These are phyloP conservation scores for Cyphellophora attinorum DNA, from an alignment of 2,329 filamentous ascomycete species.

Conservation along the genomic window DNA sequence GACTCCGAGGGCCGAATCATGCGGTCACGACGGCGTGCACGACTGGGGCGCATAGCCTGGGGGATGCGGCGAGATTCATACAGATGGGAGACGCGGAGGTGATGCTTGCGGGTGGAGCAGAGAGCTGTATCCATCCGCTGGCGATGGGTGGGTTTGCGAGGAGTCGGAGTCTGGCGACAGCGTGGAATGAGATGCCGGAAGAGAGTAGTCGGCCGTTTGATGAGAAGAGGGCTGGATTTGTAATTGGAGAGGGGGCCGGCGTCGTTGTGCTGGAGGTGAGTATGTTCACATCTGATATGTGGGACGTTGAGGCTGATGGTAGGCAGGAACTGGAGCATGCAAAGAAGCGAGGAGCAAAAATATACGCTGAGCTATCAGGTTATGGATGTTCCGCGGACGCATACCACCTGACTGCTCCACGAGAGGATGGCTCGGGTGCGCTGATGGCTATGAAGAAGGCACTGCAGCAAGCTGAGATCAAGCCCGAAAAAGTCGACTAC, in stretches of 20 bases:
- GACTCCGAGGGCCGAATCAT: conserved; percentile 84
- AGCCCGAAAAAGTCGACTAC: conserved; percentile 69
- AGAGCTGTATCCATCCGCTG: conserved; percentile 91
- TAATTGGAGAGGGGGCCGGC: conserved; percentile 85
- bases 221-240: conserved; percentile 67
- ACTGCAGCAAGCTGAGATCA: conserved; percentile 59
- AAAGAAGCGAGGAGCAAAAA: conserved; percentile 62
- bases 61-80: conserved; percentile 88
- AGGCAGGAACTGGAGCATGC: conserved; percentile 75
- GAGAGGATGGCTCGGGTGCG: conserved; percentile 72
- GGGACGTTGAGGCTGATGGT: conserved; percentile 2
- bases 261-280: conserved; percentile 70
- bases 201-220: conserved; percentile 83
- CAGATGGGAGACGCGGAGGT: conserved; percentile 84
- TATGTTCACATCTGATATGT: conserved; percentile 1
- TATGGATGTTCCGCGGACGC: conserved; percentile 90
- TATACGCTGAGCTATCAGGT: conserved; percentile 82
- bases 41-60: conserved; percentile 88
- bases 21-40: conserved; percentile 91
- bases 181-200: conserved; percentile 62
- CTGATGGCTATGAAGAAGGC: conserved; percentile 77
- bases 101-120: conserved; percentile 91
- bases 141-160: conserved; percentile 86
- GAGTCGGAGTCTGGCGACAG: conserved; percentile 74
- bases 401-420: conserved; percentile 85